Base-by-base conservation (phyloP, 139 green algal genomes). In the Zygnema circumcarinatum region DNA sequence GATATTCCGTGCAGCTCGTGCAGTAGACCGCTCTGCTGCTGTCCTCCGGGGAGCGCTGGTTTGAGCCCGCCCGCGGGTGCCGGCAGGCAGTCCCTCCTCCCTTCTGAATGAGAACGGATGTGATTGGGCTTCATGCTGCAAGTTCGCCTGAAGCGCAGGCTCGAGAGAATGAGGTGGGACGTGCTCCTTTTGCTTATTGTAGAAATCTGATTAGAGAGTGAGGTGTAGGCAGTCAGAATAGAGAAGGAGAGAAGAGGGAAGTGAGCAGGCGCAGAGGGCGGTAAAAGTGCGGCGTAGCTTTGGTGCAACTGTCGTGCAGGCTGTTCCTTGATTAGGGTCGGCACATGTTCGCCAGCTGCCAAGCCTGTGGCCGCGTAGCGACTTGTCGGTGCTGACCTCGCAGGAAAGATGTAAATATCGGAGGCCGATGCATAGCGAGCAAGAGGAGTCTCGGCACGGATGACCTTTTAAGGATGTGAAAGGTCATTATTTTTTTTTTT, bases 1-100 rank as follows among this genome's bases (percentile, higher is more conserved):
- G 68, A 88, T 88, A 22, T 84, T 40, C 11, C 67, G 83, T 33
- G 83, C 53, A 31, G 67, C 68, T 3, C 62, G 83, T 3, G 68
- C 38, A 11, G 74, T 88, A 47, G 83, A 36, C 22, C 67, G 67
- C 20, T 74, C 69, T 2, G 31, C 83, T 31, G 40, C 39, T 16
- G 69, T 88, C 2, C 29, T 88, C 52, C 62, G 25, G 3, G 83
- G 68, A 2, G 32, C n/a, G 3, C 62, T 87, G 2, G 33, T 73
- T 31, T 87, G 32, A 83, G 47, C 47, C 7, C 16, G 47, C 47
- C 7, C 47, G 47, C 47, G 16, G 47, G 7, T 62, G 47, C 16
- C 7, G 16, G 16, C 16, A 25, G 16, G 47, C 11, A 53, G 11
- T 11, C 69, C 69, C 11, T 78, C 69, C 11, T 40, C 35, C 35